These are phyloP conservation scores for Naganishia sp. DNA, from an alignment of 1,284 basidiomycete species.

Conservation along the genomic window DNA sequence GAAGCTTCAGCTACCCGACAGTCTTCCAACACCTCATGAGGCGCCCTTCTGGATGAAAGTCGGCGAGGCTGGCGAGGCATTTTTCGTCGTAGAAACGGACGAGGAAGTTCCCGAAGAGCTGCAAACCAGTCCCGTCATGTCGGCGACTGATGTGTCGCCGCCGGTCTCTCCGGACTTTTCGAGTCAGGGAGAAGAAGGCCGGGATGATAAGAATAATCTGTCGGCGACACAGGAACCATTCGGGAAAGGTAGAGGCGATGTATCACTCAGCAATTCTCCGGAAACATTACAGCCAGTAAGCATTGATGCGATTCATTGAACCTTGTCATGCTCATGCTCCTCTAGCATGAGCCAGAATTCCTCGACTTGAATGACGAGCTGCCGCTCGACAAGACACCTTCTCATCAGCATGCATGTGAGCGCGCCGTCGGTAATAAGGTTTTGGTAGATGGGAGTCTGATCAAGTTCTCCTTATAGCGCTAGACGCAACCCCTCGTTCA, in stretches of 20 bases:
- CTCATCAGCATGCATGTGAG: slow-evolving; percentile 9
- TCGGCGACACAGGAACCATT: slow-evolving; percentile 48
- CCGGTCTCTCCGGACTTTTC: slow-evolving; percentile 29
- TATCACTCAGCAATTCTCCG: background rate
- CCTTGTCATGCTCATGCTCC: background rate
- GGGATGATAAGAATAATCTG: background rate
- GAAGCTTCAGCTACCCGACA: slow-evolving; percentile 66
- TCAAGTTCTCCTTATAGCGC: background rate
- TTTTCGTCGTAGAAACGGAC: slow-evolving; percentile 97
- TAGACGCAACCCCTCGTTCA: slow-evolving; percentile 5
- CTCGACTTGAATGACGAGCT: slow-evolving; percentile 49
- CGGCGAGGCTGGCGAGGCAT: slow-evolving; percentile 96
- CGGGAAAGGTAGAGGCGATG: slow-evolving; percentile 35
- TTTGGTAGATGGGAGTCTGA: background rate
- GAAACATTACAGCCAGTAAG: slow-evolving; percentile 4
- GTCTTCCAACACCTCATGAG: slow-evolving; percentile 50
- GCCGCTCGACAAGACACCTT: background rate
- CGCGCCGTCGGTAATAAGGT: background rate
- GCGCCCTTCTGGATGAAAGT: slow-evolving; percentile 96
- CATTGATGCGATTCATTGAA: too few relatives aligned
- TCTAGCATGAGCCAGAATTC: slow-evolving; percentile 45
- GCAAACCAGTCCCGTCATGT: slow-evolving; percentile 86
- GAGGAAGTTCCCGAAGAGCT: slow-evolving; percentile 90
- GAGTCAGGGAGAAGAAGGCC: background rate
- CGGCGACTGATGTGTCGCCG: slow-evolving; percentile 47